Evolutionary conservation across 768 basidiomycete genomes (phyloP).

Genomic region (Xerocomellus chrysenteron): DNA sequence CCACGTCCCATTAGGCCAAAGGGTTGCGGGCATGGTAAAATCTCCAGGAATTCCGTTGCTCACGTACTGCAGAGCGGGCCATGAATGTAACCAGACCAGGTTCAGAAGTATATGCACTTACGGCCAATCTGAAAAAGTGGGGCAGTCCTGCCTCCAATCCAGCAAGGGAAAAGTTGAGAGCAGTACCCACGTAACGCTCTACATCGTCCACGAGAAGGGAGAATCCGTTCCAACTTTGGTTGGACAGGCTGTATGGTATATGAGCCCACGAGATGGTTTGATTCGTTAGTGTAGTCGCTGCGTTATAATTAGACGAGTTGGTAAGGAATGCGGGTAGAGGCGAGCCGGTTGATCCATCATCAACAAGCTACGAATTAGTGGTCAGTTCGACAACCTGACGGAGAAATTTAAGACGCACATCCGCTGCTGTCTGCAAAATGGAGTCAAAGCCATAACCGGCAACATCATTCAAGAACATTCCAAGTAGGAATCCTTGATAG

Average conservation of each 20-base stretch:
- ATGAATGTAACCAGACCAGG: constrained; percentile 1
- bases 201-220: constrained; percentile 84
- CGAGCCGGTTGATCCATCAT: constrained; percentile 70
- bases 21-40: constrained; percentile 75
- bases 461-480: constrained; percentile 77
- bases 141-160: constrained; percentile 58
- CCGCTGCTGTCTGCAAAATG: constrained; percentile 71
- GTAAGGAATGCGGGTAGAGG: constrained; percentile 71
- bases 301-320: constrained; percentile 66
- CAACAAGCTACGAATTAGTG: constrained; percentile 51
- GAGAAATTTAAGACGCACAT: constrained; percentile 43
- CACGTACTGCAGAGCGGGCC: constrained; percentile 42
- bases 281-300: constrained; percentile 50
- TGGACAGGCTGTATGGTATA: constrained; percentile 34
- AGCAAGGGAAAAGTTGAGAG: constrained; percentile 69
- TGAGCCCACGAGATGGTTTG: constrained; percentile 59
- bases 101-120: constrained; percentile 36
- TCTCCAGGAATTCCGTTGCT: constrained; percentile 55
- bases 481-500: constrained; percentile 79
- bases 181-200: constrained; percentile 68
- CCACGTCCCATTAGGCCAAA: constrained; percentile 84
- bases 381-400: background rate
- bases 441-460: constrained; percentile 80
- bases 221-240: constrained; percentile 69
- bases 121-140: constrained; percentile 80